phyloP scores from a whole-genome alignment of 2,329 filamentous ascomycete species.

The Neopestalotiopsis sp. region DNA sequence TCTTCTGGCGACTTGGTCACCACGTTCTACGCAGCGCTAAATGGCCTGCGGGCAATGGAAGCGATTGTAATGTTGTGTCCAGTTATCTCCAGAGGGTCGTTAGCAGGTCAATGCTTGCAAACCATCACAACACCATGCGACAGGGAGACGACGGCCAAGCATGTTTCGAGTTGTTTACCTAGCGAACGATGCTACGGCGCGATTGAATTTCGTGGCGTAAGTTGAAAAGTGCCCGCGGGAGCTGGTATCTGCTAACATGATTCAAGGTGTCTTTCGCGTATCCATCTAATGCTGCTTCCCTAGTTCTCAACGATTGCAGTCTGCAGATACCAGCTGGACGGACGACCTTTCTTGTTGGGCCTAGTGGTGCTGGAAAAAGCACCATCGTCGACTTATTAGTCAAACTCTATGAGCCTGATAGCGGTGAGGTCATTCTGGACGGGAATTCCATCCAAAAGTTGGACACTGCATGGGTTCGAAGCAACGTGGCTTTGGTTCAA shows the following conservation, averaged over 20 bases:
- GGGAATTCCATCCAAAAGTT: constrained; percentile 64
- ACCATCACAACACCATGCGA: constrained; percentile 40
- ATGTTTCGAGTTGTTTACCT: constrained; percentile 33
- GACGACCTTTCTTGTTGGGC: constrained; percentile 81
- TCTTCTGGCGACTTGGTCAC: constrained; percentile 74
- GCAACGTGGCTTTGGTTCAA: constrained; percentile 80
- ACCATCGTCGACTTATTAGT: constrained; percentile 82
- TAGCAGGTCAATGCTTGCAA: constrained; percentile 70
- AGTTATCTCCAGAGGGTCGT: constrained; percentile 78
- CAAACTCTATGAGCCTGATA: constrained; percentile 72
- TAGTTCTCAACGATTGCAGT: constrained; percentile 64
- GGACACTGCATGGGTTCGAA: constrained; percentile 73
- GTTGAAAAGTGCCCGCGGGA: constrained; percentile 27
- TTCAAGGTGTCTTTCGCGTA: constrained; percentile 82
- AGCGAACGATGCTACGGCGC: constrained; percentile 63
- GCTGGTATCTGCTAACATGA: background rate
- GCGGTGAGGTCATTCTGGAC: constrained; percentile 74
- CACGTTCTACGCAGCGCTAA: constrained; percentile 83
- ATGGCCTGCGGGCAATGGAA: constrained; percentile 77
- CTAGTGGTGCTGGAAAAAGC: constrained; percentile 91
- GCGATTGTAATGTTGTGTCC: constrained; percentile 77
- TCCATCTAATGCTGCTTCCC: constrained; percentile 67
- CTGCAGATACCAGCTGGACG: constrained; percentile 75
- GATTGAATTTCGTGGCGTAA: constrained; percentile 72
- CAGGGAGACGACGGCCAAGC: constrained; percentile 32